Conservation (phyloP, 2,329 filamentous ascomycete genomes). For the Aspergillus jensenii region DNA sequence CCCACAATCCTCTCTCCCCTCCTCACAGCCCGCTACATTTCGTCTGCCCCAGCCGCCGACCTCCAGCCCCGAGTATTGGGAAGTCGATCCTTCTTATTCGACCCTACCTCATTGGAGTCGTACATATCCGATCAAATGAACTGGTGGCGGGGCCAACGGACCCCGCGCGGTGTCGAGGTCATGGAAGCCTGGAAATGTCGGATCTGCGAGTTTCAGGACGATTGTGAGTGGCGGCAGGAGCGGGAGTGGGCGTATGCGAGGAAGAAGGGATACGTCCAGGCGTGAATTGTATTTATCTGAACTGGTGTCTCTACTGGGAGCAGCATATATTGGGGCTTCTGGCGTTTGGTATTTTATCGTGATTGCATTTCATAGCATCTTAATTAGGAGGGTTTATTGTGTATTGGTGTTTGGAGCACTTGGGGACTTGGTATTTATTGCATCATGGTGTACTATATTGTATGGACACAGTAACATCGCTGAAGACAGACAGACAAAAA, state of each 20-base stretch:
- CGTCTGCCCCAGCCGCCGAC: constrained; percentile 30
- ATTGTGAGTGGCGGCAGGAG: constrained; percentile 73
- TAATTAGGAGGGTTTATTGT: neutral
- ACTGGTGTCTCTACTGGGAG: neutral
- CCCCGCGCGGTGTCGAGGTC: constrained; percentile 71
- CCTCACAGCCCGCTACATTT: constrained; percentile 45
- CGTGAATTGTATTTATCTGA: neutral
- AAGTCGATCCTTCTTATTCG: constrained; percentile 64
- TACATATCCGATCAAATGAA: constrained; percentile 70
- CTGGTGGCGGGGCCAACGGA: constrained; percentile 84
- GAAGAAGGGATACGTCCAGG: constrained; percentile 22
- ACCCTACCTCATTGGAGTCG: constrained; percentile 59
- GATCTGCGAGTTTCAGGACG: constrained; percentile 77
- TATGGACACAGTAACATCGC: neutral
- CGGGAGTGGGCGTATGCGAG: constrained; percentile 61
- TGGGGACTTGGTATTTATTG: neutral
- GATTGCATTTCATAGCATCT: neutral
- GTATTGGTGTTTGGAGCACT: neutral
- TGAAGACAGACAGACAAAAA: neutral
- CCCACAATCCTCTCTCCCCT: constrained; percentile 45
- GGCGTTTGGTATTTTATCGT: neutral
- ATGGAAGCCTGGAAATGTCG: constrained; percentile 88
- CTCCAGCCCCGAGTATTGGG: constrained; percentile 46
- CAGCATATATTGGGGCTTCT: neutral
- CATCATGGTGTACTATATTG: neutral